A percentile compares a stretch with the other conserved stretches of the same genome.
These are phyloP conservation scores for Aureobasidium sp. DNA, from an alignment of 2,329 filamentous ascomycete species.

Conservation along the genomic window DNA sequence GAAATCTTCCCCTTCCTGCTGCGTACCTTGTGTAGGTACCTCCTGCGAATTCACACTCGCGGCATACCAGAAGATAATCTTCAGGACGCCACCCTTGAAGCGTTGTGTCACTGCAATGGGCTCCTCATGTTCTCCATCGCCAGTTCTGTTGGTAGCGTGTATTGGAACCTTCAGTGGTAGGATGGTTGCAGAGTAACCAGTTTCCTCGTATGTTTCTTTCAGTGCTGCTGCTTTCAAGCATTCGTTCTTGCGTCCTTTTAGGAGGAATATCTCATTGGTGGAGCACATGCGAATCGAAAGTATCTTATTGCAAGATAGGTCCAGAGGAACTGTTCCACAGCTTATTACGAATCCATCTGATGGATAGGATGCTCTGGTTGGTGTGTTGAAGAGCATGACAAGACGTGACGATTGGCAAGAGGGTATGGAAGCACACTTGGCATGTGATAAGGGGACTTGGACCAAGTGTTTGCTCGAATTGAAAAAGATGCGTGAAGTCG, in stretches of 20 bases:
- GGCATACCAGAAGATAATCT: slow-evolving; percentile 13
- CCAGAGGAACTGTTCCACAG: background rate
- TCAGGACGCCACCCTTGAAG: background rate
- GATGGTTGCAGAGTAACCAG: slow-evolving; percentile 7
- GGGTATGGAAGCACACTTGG: too few relatives aligned
- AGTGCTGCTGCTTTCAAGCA: slow-evolving; percentile 13
- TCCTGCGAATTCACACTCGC: background rate
- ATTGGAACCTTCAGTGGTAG: background rate
- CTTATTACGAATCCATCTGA: background rate
- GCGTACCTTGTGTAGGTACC: background rate
- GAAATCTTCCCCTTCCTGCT: slow-evolving; percentile 10
- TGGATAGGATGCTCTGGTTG: background rate
- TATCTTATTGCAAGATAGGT: background rate
- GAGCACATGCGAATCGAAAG: background rate
- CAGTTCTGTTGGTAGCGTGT: background rate
- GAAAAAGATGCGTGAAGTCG: too few relatives aligned
- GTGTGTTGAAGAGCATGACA: background rate
- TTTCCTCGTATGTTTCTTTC: slow-evolving; percentile 15
- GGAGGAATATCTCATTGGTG: slow-evolving; percentile 11
- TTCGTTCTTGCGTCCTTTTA: slow-evolving; percentile 16
- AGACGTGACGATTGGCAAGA: background rate
- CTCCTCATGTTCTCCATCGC: background rate
- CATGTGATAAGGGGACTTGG: too few relatives aligned
- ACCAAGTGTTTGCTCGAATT: too few relatives aligned
- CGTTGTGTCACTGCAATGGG: background rate